A percentile compares a stretch with the other conserved stretches of the same genome.
Evolutionary conservation across 139 green algal species (phyloP).

Genomic region (Coccomyxa sp.): DNA sequence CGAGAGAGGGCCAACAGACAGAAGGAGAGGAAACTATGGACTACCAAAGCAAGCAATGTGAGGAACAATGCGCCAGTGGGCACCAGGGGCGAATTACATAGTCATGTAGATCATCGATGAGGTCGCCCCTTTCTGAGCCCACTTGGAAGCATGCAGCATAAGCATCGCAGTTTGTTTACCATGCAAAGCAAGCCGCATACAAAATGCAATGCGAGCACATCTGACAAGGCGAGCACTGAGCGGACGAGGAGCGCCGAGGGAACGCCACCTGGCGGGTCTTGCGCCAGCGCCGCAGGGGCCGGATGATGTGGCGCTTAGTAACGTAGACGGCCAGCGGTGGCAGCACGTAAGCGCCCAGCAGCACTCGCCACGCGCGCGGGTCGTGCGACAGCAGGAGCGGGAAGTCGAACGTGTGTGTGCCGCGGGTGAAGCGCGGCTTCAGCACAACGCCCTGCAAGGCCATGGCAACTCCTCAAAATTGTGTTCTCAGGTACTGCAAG

Average conservation of each 20-base stretch:
- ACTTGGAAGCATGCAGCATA: too few relatives aligned
- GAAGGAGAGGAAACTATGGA: too few relatives aligned
- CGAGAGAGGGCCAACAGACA: too few relatives aligned
- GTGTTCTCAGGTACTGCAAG: background rate
- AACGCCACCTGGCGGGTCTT: background rate
- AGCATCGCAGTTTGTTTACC: background rate
- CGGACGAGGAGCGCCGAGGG: too few relatives aligned
- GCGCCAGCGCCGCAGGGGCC: conserved; percentile 19
- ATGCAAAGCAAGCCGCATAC: background rate
- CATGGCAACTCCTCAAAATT: background rate
- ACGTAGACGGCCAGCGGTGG: conserved; percentile 24
- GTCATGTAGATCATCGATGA: too few relatives aligned
- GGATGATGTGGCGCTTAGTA: conserved; percentile 15
- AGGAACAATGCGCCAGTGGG: too few relatives aligned
- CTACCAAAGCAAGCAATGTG: too few relatives aligned
- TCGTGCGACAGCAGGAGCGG: conserved; percentile 34
- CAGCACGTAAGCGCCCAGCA: conserved; percentile 24
- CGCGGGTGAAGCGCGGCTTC: conserved; percentile 29
- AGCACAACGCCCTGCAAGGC: conserved; percentile 33
- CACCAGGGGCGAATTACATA: too few relatives aligned
- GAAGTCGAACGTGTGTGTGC: conserved; percentile 45
- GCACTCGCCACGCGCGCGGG: background rate
- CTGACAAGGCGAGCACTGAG: background rate
- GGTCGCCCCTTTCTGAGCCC: too few relatives aligned
- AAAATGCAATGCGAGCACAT: background rate